These are phyloP conservation scores for Yamadazyma dushanensis DNA, from an alignment of 1,139 yeast species.

Conservation along the genomic window DNA sequence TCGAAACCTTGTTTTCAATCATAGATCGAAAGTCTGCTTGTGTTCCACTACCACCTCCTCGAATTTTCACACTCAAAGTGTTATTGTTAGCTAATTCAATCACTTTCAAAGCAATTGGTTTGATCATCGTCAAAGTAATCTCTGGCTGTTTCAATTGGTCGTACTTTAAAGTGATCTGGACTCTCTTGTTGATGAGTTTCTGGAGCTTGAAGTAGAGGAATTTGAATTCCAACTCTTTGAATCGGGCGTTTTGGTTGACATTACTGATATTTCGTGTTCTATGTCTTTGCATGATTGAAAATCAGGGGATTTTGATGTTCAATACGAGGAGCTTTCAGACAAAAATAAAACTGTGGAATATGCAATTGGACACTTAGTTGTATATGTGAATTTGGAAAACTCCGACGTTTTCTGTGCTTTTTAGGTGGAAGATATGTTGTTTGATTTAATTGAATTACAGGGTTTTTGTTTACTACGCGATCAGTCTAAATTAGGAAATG, in stretches of 20 bases:
- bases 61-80: slow-evolving; percentile 11
- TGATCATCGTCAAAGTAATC: slow-evolving; percentile 48
- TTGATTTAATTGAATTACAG: no score
- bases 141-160: slow-evolving; percentile 60
- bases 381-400: no score
- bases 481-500: no score
- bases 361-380: no score
- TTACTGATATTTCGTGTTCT: slow-evolving; percentile 12
- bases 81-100: slow-evolving; percentile 23
- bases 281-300: slow-evolving; percentile 4
- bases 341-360: no score
- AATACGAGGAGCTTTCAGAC: no score
- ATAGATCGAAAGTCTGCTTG: slow-evolving; percentile 10
- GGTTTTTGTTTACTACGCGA: no score
- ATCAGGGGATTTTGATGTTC: no score
- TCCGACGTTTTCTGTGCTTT: no score
- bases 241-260: slow-evolving; percentile 8
- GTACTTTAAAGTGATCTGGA: slow-evolving; percentile 50
- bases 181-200: slow-evolving; percentile 37
- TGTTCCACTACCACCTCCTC: slow-evolving; percentile 13
- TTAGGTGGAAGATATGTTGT: no score
- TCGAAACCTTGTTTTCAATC: slow-evolving; percentile 21
- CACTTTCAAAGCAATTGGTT: slow-evolving; percentile 45
- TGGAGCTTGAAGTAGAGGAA: slow-evolving; percentile 40
- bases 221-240: slow-evolving; percentile 34